phyloP scores from a whole-genome alignment of 306 rosid genomes.

The Medicago ruthenica region DNA sequence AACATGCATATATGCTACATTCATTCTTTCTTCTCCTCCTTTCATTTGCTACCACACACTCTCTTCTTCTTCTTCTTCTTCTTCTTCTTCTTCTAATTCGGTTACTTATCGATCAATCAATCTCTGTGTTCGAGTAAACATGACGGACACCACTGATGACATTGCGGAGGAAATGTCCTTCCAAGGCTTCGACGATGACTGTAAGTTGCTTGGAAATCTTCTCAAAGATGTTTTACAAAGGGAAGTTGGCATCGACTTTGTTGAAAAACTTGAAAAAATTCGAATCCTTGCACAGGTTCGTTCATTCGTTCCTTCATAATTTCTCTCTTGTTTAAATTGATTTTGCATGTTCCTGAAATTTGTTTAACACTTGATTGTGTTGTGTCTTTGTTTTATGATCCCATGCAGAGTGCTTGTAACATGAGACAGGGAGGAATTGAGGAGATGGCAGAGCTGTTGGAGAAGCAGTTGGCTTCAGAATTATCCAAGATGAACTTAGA shows the following conservation, averaged over 20 bases:
- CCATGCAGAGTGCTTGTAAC: slow-evolving; percentile 72
- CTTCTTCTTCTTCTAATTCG: background rate
- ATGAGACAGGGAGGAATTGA: slow-evolving; percentile 88
- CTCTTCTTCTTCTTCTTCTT: background rate
- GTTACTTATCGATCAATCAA: background rate
- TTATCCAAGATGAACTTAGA: slow-evolving; percentile 77
- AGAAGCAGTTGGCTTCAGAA: slow-evolving; percentile 83
- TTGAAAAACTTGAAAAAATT: slow-evolving; percentile 69
- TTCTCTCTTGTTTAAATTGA: no score
- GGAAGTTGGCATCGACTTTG: slow-evolving; percentile 63
- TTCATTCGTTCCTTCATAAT: no score
- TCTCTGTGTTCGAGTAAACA: slow-evolving; percentile 18
- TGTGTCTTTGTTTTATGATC: background rate
- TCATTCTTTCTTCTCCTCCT: background rate
- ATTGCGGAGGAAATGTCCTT: slow-evolving; percentile 89
- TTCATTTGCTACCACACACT: background rate
- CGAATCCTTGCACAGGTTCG: slow-evolving; percentile 77
- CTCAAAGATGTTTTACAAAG: slow-evolving; percentile 76
- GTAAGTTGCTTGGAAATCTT: slow-evolving; percentile 73
- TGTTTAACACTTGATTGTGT: background rate
- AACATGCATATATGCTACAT: background rate
- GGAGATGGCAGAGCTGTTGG: slow-evolving; percentile 72
- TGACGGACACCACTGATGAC: slow-evolving; percentile 94
- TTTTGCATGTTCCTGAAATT: no score
- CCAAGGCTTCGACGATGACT: slow-evolving; percentile 85